phyloP scores from a whole-genome alignment of 176 grass and related monocot genomes.

The Elaeis guineensis region DNA sequence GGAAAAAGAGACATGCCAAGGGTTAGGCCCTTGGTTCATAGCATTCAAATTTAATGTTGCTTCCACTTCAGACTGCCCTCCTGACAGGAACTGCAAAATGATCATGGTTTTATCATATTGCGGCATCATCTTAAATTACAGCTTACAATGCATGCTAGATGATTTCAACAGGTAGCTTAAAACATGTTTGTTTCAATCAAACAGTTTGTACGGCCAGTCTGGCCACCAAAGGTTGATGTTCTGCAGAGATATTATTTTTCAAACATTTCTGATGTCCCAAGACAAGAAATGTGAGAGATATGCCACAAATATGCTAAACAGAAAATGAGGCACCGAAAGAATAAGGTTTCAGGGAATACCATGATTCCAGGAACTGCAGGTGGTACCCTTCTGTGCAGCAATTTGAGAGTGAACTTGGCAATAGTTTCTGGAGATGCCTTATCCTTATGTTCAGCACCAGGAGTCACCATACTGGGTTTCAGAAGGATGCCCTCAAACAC shows the following conservation, averaged over 20 bases:
- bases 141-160: no score
- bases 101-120: no score
- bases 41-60: conserved; percentile 10
- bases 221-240: no score
- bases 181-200: no score
- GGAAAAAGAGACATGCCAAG: conserved; percentile 10
- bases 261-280: no score
- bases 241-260: no score
- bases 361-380: conserved; percentile 11
- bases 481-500: conserved; percentile 14
- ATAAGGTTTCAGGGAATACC: not conserved
- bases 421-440: conserved; percentile 4
- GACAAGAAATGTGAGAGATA: not conserved
- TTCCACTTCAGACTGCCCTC: conserved; percentile 13
- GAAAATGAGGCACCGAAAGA: not conserved
- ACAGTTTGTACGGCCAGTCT: no score
- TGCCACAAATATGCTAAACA: not conserved
- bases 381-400: conserved; percentile 4
- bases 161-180: no score
- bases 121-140: no score
- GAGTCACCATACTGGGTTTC: conserved; percentile 8
- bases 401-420: conserved; percentile 1
- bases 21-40: conserved; percentile 3
- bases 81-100: conserved; percentile 3
- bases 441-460: conserved; percentile 6